Base-by-base conservation (phyloP, 176 grass and related monocot species). In the Tillandsia fasciculata region DNA sequence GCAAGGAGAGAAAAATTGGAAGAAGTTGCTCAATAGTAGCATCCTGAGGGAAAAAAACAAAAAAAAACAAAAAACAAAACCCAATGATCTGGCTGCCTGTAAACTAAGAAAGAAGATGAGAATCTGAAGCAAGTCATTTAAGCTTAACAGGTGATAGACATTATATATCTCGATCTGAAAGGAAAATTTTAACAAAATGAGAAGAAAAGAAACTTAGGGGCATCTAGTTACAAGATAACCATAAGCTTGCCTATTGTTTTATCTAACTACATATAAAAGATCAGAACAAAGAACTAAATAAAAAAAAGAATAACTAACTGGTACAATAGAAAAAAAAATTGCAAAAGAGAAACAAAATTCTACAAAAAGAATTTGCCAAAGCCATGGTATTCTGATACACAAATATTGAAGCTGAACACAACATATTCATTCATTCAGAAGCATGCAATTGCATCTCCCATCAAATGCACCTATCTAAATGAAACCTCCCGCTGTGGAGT, bases 1-100 rank as follows among this genome's bases (percentile, higher is more conserved):
- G 79, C 83, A 97, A 83, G 77, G 93, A 92, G 65, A 97, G 93
- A 71, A 97, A 97, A 83, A 97, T 87, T 61, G 93, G 93, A 76
- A 96, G 89, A 79, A 97, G 93, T 74, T 96, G 89, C 49, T 85
- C 85, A 66, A 92, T 78, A 7, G 91, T 96, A 64, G 91, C 87
- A 73, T 96, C 91, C 91, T 95, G 71, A 53, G 9, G n/a, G 20
- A 61, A 51, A 78, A 54, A 72, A 61, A 59, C 2, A 59, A 22
- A 6, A 20, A 58, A 7, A 58, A 58, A 22, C 0, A n/a, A 15
- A 61, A 4, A 33, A 42, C 33, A 42, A 42, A 42, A 42, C 33
- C 29, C 33, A 42, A 6, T 42, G 0, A 42, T 42, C 33, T 42
- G 33, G 33, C 33, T 42, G 33, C 33, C 33, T 42, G 33, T 42